Evolutionary conservation across 1,139 yeast species (phyloP), one percentile per base, ranked within the genome.

Genomic region (Wickerhamiella pararugosa): DNA sequence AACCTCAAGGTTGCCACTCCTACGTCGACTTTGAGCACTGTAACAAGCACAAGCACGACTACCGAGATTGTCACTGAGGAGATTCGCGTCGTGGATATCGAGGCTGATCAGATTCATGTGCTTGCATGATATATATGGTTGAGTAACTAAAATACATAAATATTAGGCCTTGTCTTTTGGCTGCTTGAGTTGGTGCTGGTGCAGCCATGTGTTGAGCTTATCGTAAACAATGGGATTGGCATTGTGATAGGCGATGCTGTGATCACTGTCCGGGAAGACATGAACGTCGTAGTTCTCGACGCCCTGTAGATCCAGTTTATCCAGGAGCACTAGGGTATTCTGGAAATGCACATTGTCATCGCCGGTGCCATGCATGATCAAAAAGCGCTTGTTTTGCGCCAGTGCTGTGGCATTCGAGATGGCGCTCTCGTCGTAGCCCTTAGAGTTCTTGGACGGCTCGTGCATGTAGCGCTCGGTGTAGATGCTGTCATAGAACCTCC

Each of bases 271-370:
- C 0, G 98, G 95, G 64, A 83, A 90, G 29, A 87, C 73, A 49
- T 81, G 92, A 55, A 86, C 71, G 53, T 90, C 99, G 57, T 80
- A 90, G 60, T 90, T 90, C 51, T 79, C 86, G 7, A 84, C 72
- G 6, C 65, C 66, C 21, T 65, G 62, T 42, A 70, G 39, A 54
- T 84, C 79, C 40, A 90, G 65, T 45, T 72, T 61, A 58, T 92
- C 96, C 25, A 90, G 54, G 34, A 90, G 63, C 56, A 78, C 73
- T 49, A 79, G 67, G 34, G 93, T 79, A 61, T 90, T 86, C 58
- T 86, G 95, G 48, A 86, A 65, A 61, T 90, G 98, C 25, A 90
- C 99, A 60, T 90, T 90, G 57, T 92, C 99, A 61, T 90, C 99
- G 2, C 93, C 93, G 0, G 97, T 80, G 1, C 99, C 99, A 55